Conservation (phyloP, 164 flowering plant genomes). For the Vitis rupestris region DNA sequence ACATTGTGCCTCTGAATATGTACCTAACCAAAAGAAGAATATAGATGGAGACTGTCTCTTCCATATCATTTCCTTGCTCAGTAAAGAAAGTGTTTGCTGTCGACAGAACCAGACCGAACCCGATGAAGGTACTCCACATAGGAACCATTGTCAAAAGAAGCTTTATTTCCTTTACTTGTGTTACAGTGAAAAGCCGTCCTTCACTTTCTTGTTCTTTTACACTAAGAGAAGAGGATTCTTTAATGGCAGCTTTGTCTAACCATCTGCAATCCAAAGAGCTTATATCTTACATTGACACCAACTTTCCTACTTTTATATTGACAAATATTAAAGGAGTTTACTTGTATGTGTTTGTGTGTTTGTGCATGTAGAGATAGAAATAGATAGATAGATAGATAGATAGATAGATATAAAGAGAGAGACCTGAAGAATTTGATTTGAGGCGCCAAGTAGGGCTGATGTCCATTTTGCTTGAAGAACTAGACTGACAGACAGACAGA, state of each 20-base stretch:
- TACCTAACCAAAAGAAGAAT: neutral
- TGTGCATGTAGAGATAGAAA: no score
- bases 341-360: no score
- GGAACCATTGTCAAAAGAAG: slow-evolving; percentile 26
- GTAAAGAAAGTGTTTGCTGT: slow-evolving; percentile 24
- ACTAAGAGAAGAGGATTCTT: neutral
- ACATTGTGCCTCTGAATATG: neutral
- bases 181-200: slow-evolving; percentile 26
- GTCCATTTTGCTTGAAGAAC: no score
- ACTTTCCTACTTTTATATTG: no score
- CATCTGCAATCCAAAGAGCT: neutral
- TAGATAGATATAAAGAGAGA: no score
- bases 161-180: slow-evolving; percentile 27
- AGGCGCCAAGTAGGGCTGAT: no score
- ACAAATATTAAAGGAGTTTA: no score
- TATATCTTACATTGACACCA: no score
- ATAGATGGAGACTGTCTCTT: no score
- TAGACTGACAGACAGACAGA: no score
- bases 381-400: no score
- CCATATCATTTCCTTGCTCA: slow-evolving; percentile 18
- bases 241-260: slow-evolving; percentile 27
- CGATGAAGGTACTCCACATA: slow-evolving; percentile 27
- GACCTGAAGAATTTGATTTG: no score
- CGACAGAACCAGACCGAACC: slow-evolving; percentile 21
- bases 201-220: slow-evolving; percentile 3